Base-by-base conservation (phyloP, 1,284 basidiomycete genomes). In the Clitocybe nebularis region DNA sequence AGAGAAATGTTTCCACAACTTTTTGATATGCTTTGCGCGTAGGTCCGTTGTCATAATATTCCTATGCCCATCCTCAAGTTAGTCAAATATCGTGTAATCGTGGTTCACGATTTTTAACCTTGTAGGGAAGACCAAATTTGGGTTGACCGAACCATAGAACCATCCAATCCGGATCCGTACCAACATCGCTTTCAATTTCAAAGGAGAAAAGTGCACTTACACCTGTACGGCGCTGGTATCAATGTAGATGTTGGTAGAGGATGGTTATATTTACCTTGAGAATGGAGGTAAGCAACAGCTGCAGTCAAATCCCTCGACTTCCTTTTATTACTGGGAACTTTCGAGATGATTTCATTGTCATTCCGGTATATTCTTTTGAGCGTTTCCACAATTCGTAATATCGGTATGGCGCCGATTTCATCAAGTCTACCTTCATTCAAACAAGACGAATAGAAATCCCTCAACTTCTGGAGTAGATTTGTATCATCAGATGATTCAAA, bases 141-240 rank as follows among this genome's bases (percentile, higher is more conserved):
- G 87, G 79, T 58, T 98, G 94, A 51, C 77, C 83, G 57, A 98
- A 81, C 84, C 86, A 93, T 11, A 94, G 73, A 0, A 81, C 79
- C 78, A 95, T 92, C 34, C 76, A 66, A 53, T 93, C 88, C 0
- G 95, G 93, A 58, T 97, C 90, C n/a, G 80, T 73, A 17, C 88
- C 91, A 23, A 85, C 81, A 55, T 98, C 93, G 29, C 95, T 94
- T 44, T 96, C 93, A 46, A 95, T 76, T 20, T 68, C 72, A 51
- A 90, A 82, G 9, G 77, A 69, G 58, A 98, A 92, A 13, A 99
- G 67, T 0, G 81, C 84, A 25, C 76, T 74, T 46, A 97, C 76
- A 38, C 80, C 89, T 93, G 23, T 16, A 36, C 19, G 5, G 34
- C 17, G 30, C 20, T 22, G 13, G 2, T 17, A 8, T 10, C 13